Conservation (phyloP, 2,329 filamentous ascomycete species). For the Calonectria leucothoes region DNA sequence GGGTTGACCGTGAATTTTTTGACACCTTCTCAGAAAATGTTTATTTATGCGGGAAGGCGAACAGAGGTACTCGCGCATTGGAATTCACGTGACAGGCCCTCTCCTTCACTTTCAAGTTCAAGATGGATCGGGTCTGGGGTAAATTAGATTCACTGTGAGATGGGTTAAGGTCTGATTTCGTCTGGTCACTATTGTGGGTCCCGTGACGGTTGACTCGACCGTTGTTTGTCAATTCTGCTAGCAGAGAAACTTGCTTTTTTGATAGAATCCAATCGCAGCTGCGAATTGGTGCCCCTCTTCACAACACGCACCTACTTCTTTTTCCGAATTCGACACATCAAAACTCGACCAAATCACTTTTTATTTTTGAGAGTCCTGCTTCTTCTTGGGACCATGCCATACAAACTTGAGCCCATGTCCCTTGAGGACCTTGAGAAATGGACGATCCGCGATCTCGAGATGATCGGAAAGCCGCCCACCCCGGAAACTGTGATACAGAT, state of each 20-base stretch:
- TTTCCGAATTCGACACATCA: neutral
- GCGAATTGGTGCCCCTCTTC: neutral
- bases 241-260: neutral
- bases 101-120: neutral
- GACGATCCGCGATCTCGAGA: neutral
- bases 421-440: neutral
- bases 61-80: neutral
- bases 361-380: neutral
- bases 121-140: neutral
- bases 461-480: neutral
- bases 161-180: neutral
- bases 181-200: neutral
- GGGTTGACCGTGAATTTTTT: neutral
- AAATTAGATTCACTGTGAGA: neutral
- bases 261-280: neutral
- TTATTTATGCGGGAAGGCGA: neutral
- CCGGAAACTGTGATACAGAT: neutral
- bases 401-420: neutral
- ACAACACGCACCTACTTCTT: neutral
- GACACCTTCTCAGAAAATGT: neutral
- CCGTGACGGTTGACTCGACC: neutral
- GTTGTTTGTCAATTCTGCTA: neutral
- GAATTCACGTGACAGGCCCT: neutral
- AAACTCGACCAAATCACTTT: neutral
- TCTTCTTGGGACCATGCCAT: neutral